Evolutionary conservation across 2,329 filamentous ascomycete species (phyloP).

Genomic region (Neocucurbitaria cava): DNA sequence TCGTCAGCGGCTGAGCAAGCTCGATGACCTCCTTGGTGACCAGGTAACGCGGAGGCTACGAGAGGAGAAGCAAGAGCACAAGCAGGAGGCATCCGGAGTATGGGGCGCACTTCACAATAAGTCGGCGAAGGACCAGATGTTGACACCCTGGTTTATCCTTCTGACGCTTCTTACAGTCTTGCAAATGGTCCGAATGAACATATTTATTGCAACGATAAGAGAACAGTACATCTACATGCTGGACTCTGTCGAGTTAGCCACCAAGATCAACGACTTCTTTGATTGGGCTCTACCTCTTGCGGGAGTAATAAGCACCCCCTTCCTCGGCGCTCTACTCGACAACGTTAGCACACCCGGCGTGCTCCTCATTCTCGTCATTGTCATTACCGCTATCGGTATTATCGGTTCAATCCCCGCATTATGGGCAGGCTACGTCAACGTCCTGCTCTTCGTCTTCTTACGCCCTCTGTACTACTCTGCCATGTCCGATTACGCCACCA

Average conservation of each 20-base stretch:
- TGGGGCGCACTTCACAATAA: slow-evolving; percentile 84
- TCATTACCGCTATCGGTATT: slow-evolving; percentile 75
- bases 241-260: slow-evolving; percentile 64
- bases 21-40: slow-evolving; percentile 74
- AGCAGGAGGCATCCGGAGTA: slow-evolving; percentile 73
- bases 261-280: slow-evolving; percentile 79
- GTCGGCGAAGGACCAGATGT: slow-evolving; percentile 74
- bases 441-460: slow-evolving; percentile 80
- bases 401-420: slow-evolving; percentile 73
- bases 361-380: slow-evolving; percentile 70
- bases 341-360: slow-evolving; percentile 74
- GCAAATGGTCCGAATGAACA: slow-evolving; percentile 74
- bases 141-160: slow-evolving; percentile 81
- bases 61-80: slow-evolving; percentile 67
- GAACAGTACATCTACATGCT: slow-evolving; percentile 82
- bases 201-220: slow-evolving; percentile 86
- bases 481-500: slow-evolving; percentile 85
- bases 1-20: slow-evolving; percentile 68
- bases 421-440: slow-evolving; percentile 76
- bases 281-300: slow-evolving; percentile 83
- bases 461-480: slow-evolving; percentile 90
- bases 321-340: slow-evolving; percentile 82
- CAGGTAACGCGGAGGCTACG: slow-evolving; percentile 67
- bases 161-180: slow-evolving; percentile 78
- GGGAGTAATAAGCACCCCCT: slow-evolving; percentile 79